phyloP scores from a whole-genome alignment of 1,284 basidiomycete genomes.

The Schizophyllum commune region DNA sequence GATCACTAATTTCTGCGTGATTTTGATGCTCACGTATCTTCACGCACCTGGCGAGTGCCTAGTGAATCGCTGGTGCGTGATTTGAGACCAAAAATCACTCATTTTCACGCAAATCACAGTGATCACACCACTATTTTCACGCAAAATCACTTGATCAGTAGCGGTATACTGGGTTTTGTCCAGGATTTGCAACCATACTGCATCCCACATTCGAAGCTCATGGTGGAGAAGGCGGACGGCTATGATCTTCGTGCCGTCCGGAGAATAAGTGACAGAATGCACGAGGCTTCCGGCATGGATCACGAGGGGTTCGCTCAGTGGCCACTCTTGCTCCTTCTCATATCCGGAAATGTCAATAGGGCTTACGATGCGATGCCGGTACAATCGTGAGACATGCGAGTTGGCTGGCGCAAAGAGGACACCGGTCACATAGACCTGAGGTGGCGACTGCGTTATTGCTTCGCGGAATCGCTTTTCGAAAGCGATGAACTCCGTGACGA shows the following conservation, averaged over 20 bases:
- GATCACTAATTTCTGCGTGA: too few relatives aligned
- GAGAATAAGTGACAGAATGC: slow-evolving; percentile 10
- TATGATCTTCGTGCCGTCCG: slow-evolving; percentile 11
- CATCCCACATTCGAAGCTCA: slow-evolving; percentile 13
- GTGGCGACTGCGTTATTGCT: slow-evolving; percentile 9
- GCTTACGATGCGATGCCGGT: not conserved
- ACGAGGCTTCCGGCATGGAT: not conserved
- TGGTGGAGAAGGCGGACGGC: too few relatives aligned
- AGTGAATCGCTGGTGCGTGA: too few relatives aligned
- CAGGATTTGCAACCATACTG: too few relatives aligned
- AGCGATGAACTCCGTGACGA: slow-evolving; percentile 8
- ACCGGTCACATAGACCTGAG: slow-evolving; percentile 16
- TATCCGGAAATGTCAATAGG: not conserved
- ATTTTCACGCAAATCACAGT: too few relatives aligned
- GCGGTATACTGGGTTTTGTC: too few relatives aligned
- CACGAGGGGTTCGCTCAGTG: not conserved
- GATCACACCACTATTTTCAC: too few relatives aligned
- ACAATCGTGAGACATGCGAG: not conserved
- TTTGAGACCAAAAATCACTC: too few relatives aligned
- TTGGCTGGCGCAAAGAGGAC: slow-evolving; percentile 7
- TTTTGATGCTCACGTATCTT: too few relatives aligned
- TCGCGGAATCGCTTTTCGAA: slow-evolving; percentile 11
- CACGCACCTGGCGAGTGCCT: too few relatives aligned
- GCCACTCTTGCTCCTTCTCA: not conserved
- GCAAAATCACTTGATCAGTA: too few relatives aligned